Evolutionary conservation across 2,329 filamentous ascomycete genomes (phyloP).

Genomic region (Ascochyta pisi): DNA sequence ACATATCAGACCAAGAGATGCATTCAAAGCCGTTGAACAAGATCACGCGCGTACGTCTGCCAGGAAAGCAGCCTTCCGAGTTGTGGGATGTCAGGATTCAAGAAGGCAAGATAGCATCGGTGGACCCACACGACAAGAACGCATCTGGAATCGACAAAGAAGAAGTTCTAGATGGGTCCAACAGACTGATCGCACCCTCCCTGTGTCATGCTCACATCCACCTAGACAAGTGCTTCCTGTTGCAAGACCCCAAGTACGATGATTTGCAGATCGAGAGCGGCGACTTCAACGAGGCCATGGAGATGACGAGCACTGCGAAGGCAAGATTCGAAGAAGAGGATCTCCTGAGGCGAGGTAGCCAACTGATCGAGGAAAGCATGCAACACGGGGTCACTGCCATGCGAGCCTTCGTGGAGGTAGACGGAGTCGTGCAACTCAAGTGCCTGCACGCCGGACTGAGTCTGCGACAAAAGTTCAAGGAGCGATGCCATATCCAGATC

Average conservation of each 20-base stretch:
- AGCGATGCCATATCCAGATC: constrained; percentile 67
- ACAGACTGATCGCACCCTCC: constrained; percentile 58
- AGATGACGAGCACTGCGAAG: constrained; percentile 66
- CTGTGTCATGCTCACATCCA: constrained; percentile 78
- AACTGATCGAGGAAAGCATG: constrained; percentile 71
- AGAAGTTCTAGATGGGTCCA: constrained; percentile 50
- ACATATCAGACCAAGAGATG: not conserved
- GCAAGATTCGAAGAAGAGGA: constrained; percentile 66
- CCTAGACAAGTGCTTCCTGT: constrained; percentile 70
- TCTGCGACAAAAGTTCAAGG: constrained; percentile 62
- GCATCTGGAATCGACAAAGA: constrained; percentile 1
- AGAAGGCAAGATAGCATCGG: constrained; percentile 43
- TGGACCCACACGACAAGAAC: constrained; percentile 38
- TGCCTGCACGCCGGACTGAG: constrained; percentile 65
- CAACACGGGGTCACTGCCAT: constrained; percentile 71
- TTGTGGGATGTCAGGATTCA: constrained; percentile 49
- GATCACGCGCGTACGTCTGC: constrained; percentile 46
- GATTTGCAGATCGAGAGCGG: constrained; percentile 67
- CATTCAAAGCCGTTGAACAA: constrained; percentile 24
- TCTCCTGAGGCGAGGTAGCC: constrained; percentile 68
- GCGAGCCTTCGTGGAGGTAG: constrained; percentile 75
- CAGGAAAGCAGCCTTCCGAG: constrained; percentile 35
- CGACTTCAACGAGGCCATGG: constrained; percentile 70
- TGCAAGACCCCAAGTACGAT: constrained; percentile 65
- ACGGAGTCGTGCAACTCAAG: constrained; percentile 64